Conservation (phyloP, 805 yeast species). For the Schwanniomyces yamadae region DNA sequence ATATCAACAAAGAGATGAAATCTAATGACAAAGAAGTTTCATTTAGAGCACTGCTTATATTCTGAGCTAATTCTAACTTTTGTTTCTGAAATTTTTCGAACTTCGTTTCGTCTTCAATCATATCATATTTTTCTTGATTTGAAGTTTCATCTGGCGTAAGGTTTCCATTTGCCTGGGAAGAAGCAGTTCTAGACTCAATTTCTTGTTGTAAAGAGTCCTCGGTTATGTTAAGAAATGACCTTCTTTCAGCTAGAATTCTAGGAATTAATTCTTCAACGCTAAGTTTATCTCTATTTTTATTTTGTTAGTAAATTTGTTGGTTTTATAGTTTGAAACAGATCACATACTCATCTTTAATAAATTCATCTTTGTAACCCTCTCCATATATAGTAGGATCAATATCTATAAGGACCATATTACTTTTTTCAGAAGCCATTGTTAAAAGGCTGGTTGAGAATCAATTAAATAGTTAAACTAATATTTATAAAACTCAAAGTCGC, state of each 20-base stretch:
- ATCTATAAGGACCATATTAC: conserved; percentile 15
- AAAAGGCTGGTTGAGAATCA: background rate
- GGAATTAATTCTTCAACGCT: conserved; percentile 58
- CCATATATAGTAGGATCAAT: conserved; percentile 30
- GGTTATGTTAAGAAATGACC: conserved; percentile 56
- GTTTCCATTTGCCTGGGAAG: conserved; percentile 8
- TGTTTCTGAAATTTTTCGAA: conserved; percentile 40
- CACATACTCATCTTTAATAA: conserved; percentile 40
- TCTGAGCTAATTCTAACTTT: conserved; percentile 52
- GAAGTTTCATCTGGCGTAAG: background rate
- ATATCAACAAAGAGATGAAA: conserved; percentile 77
- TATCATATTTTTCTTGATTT: conserved; percentile 16
- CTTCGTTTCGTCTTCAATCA: conserved; percentile 11
- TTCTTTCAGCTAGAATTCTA: conserved; percentile 55
- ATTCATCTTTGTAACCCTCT: conserved; percentile 35
- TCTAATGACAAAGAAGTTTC: conserved; percentile 88
- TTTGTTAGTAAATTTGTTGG: conserved; percentile 8
- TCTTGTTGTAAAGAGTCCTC: conserved; percentile 54
- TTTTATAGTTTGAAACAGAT: background rate
- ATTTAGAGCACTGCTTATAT: conserved; percentile 69
- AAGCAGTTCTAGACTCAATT: conserved; percentile 23
- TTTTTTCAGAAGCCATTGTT: background rate
- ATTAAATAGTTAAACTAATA: background rate
- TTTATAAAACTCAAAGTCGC: background rate
- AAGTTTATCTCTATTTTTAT: conserved; percentile 32